These are phyloP conservation scores for Helotiales sp. DNA, from an alignment of 2,329 filamentous ascomycete genomes.

Conservation along the genomic window DNA sequence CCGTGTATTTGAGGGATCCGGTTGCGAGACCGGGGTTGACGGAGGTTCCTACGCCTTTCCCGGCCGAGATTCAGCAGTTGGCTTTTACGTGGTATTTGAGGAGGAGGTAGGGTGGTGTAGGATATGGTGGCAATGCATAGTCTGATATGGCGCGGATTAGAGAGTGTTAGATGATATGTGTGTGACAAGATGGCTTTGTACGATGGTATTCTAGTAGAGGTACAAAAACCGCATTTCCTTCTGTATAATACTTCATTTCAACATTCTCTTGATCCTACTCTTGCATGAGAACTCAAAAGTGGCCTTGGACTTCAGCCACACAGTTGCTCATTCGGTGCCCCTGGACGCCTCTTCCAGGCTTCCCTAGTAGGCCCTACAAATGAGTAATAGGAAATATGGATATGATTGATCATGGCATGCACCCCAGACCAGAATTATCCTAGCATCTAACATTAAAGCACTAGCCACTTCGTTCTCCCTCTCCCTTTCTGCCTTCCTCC, in stretches of 20 bases:
- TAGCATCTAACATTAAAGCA: too few species aligned
- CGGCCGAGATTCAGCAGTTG: conserved; percentile 71
- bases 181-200: conserved; percentile 20
- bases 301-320: background rate
- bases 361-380: too few species aligned
- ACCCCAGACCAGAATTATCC: too few species aligned
- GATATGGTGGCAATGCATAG: background rate
- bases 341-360: too few species aligned
- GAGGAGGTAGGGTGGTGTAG: conserved; percentile 39
- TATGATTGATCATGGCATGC: too few species aligned
- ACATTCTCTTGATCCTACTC: background rate
- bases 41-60: conserved; percentile 86
- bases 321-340: too few species aligned
- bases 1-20: conserved; percentile 92
- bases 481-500: background rate
- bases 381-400: too few species aligned
- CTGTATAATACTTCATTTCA: background rate
- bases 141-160: background rate
- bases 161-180: background rate
- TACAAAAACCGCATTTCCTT: conserved; percentile 12
- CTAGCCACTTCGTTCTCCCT: too few species aligned
- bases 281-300: background rate
- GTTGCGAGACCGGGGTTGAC: conserved; percentile 81
- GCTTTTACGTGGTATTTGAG: conserved; percentile 92
- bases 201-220: conserved; percentile 29